Evolutionary conservation across 2,329 filamentous ascomycete species (phyloP), one percentile per base, ranked within the genome.

Genomic region (Colletotrichum gloeosporioides): DNA sequence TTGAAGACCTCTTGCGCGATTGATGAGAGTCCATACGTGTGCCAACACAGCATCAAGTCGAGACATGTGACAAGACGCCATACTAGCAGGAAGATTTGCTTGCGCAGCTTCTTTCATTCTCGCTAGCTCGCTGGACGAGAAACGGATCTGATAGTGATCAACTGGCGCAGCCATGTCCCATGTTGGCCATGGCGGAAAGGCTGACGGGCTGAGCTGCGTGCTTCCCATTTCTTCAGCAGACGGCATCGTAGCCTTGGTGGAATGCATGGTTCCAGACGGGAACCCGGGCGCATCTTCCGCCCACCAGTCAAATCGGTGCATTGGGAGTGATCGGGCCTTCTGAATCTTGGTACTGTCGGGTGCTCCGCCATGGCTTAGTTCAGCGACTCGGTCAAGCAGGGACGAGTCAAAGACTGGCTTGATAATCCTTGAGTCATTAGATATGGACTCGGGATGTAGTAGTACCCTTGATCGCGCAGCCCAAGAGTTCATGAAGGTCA

Each of bases 251-350:
- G 78, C 82, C 31, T 76, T 78, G 34, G 80, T 81, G 1, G 79
- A 78, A 0, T 76, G 73, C n/a, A 77, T 75, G 3, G 81, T 78
- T 78, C 80, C 83, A 3, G 70, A n/a, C 3, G 80, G 81, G 31
- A 81, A 85, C 2, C 83, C 81, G 0, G 82, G 82, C 0, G 81
- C 83, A 1, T 80, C 78, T 8, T 70, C 78, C 32, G 80, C 81
- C 86, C 86, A 90, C 85, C 87, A 89, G 80, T 89, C 86, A 73
- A 84, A 89, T 8, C 88, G 84, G 77, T 89, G 85, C 70, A 87
- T 80, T 2, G 88, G 88, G 7, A 90, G 78, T 4, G 79, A 77
- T 9, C 85, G 81, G 6, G 86, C 85, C 32, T 77, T 79, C 0
- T 78, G 74, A 25, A 83, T 66, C 8, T 80, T 78, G 7, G 81